Evolutionary conservation across 331 rosid genomes (phyloP).

Genomic region (Quercus phellos): DNA sequence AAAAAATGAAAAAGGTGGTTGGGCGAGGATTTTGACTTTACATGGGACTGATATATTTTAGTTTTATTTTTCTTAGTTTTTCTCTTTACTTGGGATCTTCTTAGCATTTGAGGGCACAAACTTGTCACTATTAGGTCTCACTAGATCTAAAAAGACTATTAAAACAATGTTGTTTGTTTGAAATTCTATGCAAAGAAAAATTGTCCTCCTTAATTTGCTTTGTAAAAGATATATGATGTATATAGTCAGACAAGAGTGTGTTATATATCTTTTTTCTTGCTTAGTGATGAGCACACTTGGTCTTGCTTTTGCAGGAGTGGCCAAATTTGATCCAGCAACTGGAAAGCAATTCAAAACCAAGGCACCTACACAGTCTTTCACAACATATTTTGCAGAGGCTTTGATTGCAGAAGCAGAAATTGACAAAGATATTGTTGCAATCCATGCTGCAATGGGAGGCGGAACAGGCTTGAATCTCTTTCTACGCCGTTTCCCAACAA

Average conservation of each 20-base stretch:
- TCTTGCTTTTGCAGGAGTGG: constrained; percentile 61
- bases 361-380: constrained; percentile 72
- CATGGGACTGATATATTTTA: background rate
- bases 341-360: constrained; percentile 79
- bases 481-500: constrained; percentile 82
- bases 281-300: background rate
- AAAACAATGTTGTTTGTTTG: background rate
- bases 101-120: background rate
- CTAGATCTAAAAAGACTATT: background rate
- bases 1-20: background rate
- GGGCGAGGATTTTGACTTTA: background rate
- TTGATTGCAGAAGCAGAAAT: constrained; percentile 90
- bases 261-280: background rate
- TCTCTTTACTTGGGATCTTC: background rate
- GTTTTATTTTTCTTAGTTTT: background rate
- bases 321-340: constrained; percentile 85
- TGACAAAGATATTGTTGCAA: constrained; percentile 72
- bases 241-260: background rate
- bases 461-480: constrained; percentile 98
- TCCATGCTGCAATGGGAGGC: constrained; percentile 99
- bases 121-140: background rate
- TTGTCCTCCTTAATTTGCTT: background rate
- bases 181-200: background rate
- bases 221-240: background rate
- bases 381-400: constrained; percentile 95